phyloP scores from a whole-genome alignment of 2,329 filamentous ascomycete genomes.

The Phialophora verrucosa region DNA sequence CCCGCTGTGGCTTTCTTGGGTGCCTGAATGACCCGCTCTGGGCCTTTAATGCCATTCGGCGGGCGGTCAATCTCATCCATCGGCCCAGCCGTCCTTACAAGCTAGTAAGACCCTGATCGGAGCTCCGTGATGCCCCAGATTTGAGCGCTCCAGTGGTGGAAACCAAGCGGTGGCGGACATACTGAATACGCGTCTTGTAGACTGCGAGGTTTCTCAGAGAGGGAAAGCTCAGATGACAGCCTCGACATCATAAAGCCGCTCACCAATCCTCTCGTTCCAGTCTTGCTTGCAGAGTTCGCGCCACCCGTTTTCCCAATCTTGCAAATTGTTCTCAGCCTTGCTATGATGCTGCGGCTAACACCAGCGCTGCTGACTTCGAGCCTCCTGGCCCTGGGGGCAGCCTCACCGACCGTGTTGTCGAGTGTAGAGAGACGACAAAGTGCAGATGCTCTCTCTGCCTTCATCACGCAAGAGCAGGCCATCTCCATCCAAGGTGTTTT shows the following conservation, averaged over 20 bases:
- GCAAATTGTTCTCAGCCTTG: neutral
- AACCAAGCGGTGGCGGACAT: neutral
- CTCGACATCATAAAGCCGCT: neutral
- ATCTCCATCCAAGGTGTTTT: slow-evolving; percentile 61
- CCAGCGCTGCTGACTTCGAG: slow-evolving; percentile 1
- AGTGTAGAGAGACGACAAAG: slow-evolving; percentile 27
- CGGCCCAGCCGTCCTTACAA: neutral
- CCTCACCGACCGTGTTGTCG: slow-evolving; percentile 6
- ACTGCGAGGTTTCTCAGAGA: neutral
- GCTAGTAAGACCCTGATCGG: slow-evolving; percentile 2
- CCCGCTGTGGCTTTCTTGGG: neutral
- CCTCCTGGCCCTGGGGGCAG: slow-evolving; percentile 13
- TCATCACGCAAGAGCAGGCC: slow-evolving; percentile 53
- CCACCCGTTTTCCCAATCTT: neutral
- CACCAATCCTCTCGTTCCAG: neutral
- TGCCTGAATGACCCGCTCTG: neutral
- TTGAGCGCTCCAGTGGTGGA: neutral
- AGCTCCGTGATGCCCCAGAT: slow-evolving; percentile 14
- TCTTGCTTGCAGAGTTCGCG: neutral
- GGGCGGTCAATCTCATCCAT: neutral
- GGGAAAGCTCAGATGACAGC: neutral
- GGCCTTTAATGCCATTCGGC: neutral
- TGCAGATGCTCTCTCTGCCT: slow-evolving; percentile 41
- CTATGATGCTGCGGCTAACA: slow-evolving; percentile 16
- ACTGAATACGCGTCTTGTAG: neutral